Percentiles rank a stretch among this genome's conserved stretches.
phyloP scores from a whole-genome alignment of 1,284 basidiomycete species.

The Ustilago hordei region DNA sequence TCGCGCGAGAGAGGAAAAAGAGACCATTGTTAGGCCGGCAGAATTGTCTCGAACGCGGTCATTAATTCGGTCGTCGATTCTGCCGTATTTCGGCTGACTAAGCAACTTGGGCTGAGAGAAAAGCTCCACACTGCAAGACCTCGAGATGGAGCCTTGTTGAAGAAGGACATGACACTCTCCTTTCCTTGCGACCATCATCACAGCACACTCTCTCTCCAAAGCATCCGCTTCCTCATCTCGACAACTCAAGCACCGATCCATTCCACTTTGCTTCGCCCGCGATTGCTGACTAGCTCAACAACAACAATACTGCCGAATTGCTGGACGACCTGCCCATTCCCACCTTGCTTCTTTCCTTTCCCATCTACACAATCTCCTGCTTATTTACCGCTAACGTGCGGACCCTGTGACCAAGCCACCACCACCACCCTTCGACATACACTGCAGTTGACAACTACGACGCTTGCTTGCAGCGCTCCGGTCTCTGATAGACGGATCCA shows the following conservation, averaged over 20 bases:
- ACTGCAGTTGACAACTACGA: not conserved
- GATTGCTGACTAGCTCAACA: not conserved
- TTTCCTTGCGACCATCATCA: slow-evolving; percentile 10
- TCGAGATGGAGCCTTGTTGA: too few relatives aligned
- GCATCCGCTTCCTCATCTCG: slow-evolving; percentile 2
- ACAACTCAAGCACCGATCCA: not conserved
- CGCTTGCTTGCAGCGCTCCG: not conserved
- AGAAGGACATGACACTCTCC: not conserved
- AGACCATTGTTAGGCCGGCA: not conserved
- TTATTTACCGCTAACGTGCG: not conserved
- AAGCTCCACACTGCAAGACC: too few relatives aligned
- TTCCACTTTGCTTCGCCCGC: not conserved
- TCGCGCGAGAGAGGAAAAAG: not conserved
- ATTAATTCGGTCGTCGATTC: not conserved
- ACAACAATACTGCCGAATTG: slow-evolving; percentile 11
- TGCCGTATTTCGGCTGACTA: not conserved
- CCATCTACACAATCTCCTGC: not conserved
- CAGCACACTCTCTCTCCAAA: not conserved
- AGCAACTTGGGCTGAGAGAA: too few relatives aligned
- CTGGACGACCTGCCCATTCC: slow-evolving; percentile 17
- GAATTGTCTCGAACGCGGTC: not conserved
- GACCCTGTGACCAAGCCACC: not conserved
- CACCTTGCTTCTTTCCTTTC: not conserved
- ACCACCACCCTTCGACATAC: not conserved
- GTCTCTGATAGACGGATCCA: too few relatives aligned